These are phyloP conservation scores for Rhinocladiella mackenziei DNA, from an alignment of 2,329 filamentous ascomycete genomes.

Conservation along the genomic window DNA sequence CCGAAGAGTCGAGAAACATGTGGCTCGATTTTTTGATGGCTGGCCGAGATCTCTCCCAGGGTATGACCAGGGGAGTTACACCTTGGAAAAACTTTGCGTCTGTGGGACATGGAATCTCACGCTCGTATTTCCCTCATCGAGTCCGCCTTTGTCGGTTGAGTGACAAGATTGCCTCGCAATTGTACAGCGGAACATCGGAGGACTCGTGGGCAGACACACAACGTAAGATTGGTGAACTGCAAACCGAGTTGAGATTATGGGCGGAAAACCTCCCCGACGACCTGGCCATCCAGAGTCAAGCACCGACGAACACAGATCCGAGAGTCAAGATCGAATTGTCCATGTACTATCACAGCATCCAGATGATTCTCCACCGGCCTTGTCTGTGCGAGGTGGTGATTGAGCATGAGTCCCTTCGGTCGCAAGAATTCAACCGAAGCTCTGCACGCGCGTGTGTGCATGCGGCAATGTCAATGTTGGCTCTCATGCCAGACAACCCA, in stretches of 20 bases:
- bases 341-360: constrained; percentile 30
- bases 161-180: constrained; percentile 16
- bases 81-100: constrained; percentile 20
- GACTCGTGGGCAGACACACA: constrained; percentile 21
- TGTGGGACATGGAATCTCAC: constrained; percentile 9
- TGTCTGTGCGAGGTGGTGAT: constrained; percentile 31
- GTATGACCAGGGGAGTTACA: constrained; percentile 16
- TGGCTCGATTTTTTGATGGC: constrained; percentile 19
- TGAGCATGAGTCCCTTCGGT: constrained; percentile 26
- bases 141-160: constrained; percentile 20
- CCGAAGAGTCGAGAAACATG: constrained; percentile 6
- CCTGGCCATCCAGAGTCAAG: constrained; percentile 10
- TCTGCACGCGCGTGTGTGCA: constrained; percentile 28
- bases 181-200: constrained; percentile 17
- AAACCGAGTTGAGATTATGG: constrained; percentile 21
- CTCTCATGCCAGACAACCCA: constrained; percentile 30
- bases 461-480: constrained; percentile 28
- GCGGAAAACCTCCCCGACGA: constrained; percentile 15
- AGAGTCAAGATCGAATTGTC: constrained; percentile 26
- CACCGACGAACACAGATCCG: constrained; percentile 14
- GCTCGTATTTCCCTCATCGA: constrained; percentile 16
- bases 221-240: constrained; percentile 16
- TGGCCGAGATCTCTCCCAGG: constrained; percentile 8
- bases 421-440: constrained; percentile 21
- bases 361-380: constrained; percentile 31